These are phyloP conservation scores for Fraxinus excelsior DNA, from an alignment of 257 asterid genomes.

Conservation along the genomic window DNA sequence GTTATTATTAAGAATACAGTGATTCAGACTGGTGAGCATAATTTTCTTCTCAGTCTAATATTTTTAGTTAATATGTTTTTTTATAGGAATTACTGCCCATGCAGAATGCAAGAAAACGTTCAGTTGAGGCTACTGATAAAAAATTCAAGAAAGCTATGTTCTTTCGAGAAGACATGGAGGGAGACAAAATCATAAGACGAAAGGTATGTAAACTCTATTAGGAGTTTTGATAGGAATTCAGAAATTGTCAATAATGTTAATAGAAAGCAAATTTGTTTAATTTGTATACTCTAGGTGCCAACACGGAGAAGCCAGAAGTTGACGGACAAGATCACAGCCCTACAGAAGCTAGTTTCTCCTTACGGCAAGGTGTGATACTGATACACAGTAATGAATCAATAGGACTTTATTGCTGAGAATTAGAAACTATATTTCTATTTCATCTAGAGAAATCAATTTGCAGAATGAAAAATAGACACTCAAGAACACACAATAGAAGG, in stretches of 20 bases:
- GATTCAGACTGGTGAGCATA: too few species aligned
- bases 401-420: too few species aligned
- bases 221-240: background rate
- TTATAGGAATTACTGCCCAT: conserved; percentile 16
- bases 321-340: conserved; percentile 59
- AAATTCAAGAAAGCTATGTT: conserved; percentile 23
- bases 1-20: too few species aligned
- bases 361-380: conserved; percentile 51
- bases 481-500: too few species aligned
- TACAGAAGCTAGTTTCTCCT: conserved; percentile 70
- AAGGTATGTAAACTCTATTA: conserved; percentile 11
- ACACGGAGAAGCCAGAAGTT: conserved; percentile 54
- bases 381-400: too few species aligned
- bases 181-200: conserved; percentile 11
- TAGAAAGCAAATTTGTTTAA: background rate
- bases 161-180: conserved; percentile 18
- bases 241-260: background rate
- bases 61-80: background rate
- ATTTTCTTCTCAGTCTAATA: background rate
- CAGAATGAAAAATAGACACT: too few species aligned
- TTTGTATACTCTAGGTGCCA: conserved; percentile 19
- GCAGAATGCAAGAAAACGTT: conserved; percentile 33
- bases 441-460: too few species aligned
- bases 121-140: conserved; percentile 19
- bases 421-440: too few species aligned